Conservation (phyloP, 108 stramenopile genomes). For the Cyclotella baltica region DNA sequence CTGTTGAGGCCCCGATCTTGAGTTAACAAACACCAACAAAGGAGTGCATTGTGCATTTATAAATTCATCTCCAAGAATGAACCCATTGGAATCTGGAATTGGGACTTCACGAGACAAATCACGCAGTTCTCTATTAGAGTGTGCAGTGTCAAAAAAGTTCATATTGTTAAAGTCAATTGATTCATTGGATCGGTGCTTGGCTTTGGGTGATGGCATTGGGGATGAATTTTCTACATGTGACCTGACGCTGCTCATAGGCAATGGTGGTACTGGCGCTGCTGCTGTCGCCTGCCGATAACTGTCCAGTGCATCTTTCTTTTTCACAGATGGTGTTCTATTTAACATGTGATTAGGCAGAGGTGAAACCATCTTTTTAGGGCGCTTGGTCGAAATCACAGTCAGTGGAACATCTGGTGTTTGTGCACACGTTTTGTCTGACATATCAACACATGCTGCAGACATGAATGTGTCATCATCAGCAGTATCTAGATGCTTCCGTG, state of each 20-base stretch:
- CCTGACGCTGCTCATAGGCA: neutral
- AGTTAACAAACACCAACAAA: slow-evolving; percentile 90
- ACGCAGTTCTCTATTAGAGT: slow-evolving; percentile 59
- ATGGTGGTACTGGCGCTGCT: neutral
- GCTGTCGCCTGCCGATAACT: slow-evolving; percentile 31
- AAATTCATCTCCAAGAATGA: slow-evolving; percentile 85
- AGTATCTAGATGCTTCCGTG: neutral
- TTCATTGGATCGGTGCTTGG: slow-evolving; percentile 7
- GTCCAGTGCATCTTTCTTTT: slow-evolving; percentile 53
- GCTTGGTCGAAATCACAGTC: neutral
- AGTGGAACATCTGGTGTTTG: slow-evolving; percentile 16
- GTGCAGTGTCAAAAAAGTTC: slow-evolving; percentile 80
- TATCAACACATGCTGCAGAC: neutral
- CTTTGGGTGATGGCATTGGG: slow-evolving; percentile 39
- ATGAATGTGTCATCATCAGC: slow-evolving; percentile 3
- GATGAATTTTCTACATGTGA: slow-evolving; percentile 12
- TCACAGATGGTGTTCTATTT: neutral
- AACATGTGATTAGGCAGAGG: slow-evolving; percentile 9
- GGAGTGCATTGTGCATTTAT: slow-evolving; percentile 72
- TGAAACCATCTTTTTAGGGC: neutral
- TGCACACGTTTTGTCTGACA: neutral
- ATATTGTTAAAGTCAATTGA: slow-evolving; percentile 27
- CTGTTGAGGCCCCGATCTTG: slow-evolving; percentile 84
- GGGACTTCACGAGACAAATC: slow-evolving; percentile 70
- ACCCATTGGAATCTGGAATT: slow-evolving; percentile 82